Percentiles rank a stretch among this genome's conserved stretches.
Conservation (phyloP, 371 early-diverging fungal genomes). For the Mucor circinelloides region DNA sequence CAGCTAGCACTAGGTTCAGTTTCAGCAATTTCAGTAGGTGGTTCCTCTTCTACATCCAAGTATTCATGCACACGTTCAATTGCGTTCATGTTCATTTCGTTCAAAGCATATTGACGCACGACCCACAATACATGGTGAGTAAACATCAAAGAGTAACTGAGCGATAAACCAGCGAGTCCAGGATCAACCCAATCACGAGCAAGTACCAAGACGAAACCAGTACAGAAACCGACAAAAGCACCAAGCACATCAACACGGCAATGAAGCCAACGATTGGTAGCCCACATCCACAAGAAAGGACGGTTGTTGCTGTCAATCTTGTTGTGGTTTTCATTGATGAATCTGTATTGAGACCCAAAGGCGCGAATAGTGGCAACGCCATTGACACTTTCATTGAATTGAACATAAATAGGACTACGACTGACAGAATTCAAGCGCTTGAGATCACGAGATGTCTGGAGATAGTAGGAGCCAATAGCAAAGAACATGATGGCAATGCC, state of each 20-base stretch:
- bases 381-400: conserved; percentile 74
- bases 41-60: conserved; percentile 70
- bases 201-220: conserved; percentile 61
- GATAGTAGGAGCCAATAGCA: conserved; percentile 63
- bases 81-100: conserved; percentile 87
- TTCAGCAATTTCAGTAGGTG: conserved; percentile 53
- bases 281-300: conserved; percentile 84
- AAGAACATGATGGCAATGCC: conserved; percentile 52
- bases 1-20: conserved; percentile 60
- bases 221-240: conserved; percentile 71
- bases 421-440: conserved; percentile 86
- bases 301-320: conserved; percentile 73
- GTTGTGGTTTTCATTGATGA: conserved; percentile 58
- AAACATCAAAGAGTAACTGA: conserved; percentile 72
- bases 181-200: conserved; percentile 61
- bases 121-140: conserved; percentile 78
- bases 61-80: conserved; percentile 88
- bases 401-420: conserved; percentile 79
- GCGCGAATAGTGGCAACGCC: conserved; percentile 84
- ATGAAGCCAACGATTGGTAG: conserved; percentile 89
- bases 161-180: conserved; percentile 78
- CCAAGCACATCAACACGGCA: conserved; percentile 76
- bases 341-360: conserved; percentile 65
- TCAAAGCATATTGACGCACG: conserved; percentile 74
- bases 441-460: conserved; percentile 80